Base-by-base conservation (phyloP, 805 yeast genomes). In the Candida lessepsii region DNA sequence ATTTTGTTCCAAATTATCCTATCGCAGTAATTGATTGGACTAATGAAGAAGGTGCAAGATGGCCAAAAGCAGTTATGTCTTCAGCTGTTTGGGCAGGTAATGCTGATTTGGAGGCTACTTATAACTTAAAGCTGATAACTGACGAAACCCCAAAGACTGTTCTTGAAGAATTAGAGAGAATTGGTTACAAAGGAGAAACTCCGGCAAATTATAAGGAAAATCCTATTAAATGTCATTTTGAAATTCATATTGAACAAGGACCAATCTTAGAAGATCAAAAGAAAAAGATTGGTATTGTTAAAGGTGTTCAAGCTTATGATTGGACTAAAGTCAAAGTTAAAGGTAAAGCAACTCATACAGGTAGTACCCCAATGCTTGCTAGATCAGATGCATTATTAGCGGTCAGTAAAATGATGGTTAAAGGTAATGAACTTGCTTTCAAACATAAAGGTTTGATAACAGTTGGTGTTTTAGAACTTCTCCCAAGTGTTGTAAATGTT, bases 21-120 rank as follows among this genome's bases (percentile, higher is more conserved):
- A 73, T 83, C 40, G 80, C 82, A 5, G 69, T 80, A 4, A 71
- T 83, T 29, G 71, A 77, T 52, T 83, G 90, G 90, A 79, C 81
- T 57, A 83, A 83, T 52, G 90, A 83, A 54, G 90, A 83, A 62
- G 90, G 90, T 41, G 88, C 89, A 0, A 61, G 90, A 37, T 83
- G 81, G 52, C 86, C 88, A n/a, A 67, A 75, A 60, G 70, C 82
- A 31, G 71, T 80, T 57, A 80, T 82, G 75, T 75, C 83, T 2
- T 76, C 83, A 4, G 71, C 81, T 10, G 86, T 81, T 2, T 83
- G 85, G 85, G 77, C 86, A 2, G 83, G 75, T 9, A 57, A 62
- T 19, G 54, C 68, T 26, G 49, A 67, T 1, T 60, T 70, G 40
- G 75, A 81, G 39, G 70, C 69, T 4, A 73, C 78, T 4, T 78